Evolutionary conservation across 768 basidiomycete genomes (phyloP).

Genomic region (Tricholoma terreum): DNA sequence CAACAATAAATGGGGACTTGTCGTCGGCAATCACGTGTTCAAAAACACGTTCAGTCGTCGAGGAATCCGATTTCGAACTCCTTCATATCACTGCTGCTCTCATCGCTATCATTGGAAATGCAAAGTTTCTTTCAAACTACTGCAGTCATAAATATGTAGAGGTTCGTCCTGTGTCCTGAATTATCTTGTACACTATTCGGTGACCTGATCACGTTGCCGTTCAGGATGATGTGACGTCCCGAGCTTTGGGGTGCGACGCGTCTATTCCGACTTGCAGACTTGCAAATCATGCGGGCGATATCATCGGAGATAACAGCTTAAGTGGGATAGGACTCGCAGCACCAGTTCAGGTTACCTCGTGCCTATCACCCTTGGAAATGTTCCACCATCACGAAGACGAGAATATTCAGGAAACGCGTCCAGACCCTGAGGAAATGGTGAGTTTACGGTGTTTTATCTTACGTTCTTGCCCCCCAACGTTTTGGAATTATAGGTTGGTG

Average conservation of each 20-base stretch:
- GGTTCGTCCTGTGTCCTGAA: neutral
- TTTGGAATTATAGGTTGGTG: neutral
- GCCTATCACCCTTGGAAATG: constrained; percentile 10
- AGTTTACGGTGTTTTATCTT: neutral
- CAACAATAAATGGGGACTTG: neutral
- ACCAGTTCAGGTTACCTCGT: constrained; percentile 8
- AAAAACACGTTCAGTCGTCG: neutral
- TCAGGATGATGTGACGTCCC: neutral
- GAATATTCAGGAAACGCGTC: constrained; percentile 5
- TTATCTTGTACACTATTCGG: neutral
- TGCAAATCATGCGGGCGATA: neutral
- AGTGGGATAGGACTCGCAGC: constrained; percentile 3
- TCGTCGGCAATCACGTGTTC: neutral
- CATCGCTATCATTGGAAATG: neutral
- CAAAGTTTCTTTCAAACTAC: neutral
- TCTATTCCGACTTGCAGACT: neutral
- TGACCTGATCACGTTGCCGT: constrained; percentile 4
- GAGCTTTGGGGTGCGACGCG: neutral
- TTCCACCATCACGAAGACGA: constrained; percentile 2
- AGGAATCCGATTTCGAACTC: neutral
- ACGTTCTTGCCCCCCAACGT: neutral
- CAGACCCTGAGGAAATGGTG: constrained; percentile 4
- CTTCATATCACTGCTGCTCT: neutral
- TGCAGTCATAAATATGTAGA: neutral
- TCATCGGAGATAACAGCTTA: constrained; percentile 2